These are phyloP conservation scores for Aspergillus sp. DNA, from an alignment of 2,329 filamentous ascomycete species.

Conservation along the genomic window DNA sequence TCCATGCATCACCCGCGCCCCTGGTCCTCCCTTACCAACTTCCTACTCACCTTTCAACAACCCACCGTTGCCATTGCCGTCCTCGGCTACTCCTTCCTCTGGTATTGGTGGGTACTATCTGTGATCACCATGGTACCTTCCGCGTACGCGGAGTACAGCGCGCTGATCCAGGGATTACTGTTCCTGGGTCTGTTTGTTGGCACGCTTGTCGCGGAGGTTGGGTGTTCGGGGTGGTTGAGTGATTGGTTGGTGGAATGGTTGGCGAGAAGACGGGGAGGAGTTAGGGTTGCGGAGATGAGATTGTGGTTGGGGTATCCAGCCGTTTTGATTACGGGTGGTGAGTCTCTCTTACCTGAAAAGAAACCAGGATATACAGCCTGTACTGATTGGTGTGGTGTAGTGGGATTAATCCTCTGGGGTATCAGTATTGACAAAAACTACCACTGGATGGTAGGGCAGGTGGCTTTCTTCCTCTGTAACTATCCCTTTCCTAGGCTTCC, in stretches of 20 bases:
- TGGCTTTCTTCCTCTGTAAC: conserved; percentile 49
- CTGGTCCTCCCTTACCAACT: conserved; percentile 41
- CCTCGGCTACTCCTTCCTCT: conserved; percentile 44
- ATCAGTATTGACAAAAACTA: conserved; percentile 45
- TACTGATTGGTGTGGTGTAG: conserved; percentile 2
- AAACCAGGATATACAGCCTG: too few relatives aligned
- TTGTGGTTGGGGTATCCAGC: conserved; percentile 51
- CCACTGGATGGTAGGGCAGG: conserved; percentile 51
- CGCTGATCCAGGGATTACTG: conserved; percentile 46
- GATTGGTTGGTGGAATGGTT: conserved; percentile 44
- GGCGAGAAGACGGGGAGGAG: conserved; percentile 36
- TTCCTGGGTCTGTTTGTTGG: conserved; percentile 49
- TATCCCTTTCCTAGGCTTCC: conserved; percentile 1
- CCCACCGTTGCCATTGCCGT: conserved; percentile 41
- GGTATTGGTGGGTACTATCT: conserved; percentile 52
- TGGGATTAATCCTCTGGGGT: conserved; percentile 49
- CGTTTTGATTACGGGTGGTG: conserved; percentile 37
- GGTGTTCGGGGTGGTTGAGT: conserved; percentile 47
- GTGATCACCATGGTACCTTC: conserved; percentile 47
- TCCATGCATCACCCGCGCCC: conserved; percentile 45
- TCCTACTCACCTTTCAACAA: conserved; percentile 42
- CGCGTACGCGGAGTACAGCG: conserved; percentile 43
- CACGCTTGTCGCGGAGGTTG: conserved; percentile 44
- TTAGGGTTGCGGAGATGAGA: conserved; percentile 47
- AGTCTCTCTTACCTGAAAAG: conserved; percentile 3